Conservation (phyloP, 208 protist species). For the Plasmodiophora brassicae region DNA sequence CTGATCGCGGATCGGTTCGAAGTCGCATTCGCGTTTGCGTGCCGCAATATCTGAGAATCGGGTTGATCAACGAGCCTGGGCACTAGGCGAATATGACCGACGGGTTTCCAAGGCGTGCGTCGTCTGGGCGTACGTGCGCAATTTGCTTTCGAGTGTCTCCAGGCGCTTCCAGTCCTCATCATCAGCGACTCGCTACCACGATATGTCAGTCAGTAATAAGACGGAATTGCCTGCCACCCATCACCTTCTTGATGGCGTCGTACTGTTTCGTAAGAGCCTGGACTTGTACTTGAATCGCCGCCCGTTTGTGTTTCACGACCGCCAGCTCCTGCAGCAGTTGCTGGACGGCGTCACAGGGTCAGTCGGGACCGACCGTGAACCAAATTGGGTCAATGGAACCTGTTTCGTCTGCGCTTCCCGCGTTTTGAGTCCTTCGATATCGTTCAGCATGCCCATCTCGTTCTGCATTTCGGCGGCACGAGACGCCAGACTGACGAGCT, state of each 20-base stretch:
- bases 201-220: background rate
- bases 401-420: background rate
- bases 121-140: background rate
- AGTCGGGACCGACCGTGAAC: background rate
- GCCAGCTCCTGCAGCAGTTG: slow-evolving; percentile 3
- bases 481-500: background rate
- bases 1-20: slow-evolving; percentile 10
- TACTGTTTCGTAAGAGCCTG: background rate
- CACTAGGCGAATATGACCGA: background rate
- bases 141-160: slow-evolving; percentile 10
- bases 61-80: background rate
- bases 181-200: background rate
- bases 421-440: background rate
- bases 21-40: slow-evolving; percentile 1
- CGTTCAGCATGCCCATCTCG: background rate
- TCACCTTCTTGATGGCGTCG: slow-evolving; percentile 11
- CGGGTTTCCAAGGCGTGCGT: background rate
- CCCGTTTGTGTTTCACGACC: background rate
- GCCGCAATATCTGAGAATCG: background rate
- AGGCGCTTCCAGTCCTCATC: slow-evolving; percentile 23
- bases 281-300: background rate
- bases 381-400: background rate
- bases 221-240: background rate
- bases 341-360: background rate
- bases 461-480: background rate